Base-by-base conservation (phyloP, 148 eudicot genomes). In the Heliosperma pusillum region DNA sequence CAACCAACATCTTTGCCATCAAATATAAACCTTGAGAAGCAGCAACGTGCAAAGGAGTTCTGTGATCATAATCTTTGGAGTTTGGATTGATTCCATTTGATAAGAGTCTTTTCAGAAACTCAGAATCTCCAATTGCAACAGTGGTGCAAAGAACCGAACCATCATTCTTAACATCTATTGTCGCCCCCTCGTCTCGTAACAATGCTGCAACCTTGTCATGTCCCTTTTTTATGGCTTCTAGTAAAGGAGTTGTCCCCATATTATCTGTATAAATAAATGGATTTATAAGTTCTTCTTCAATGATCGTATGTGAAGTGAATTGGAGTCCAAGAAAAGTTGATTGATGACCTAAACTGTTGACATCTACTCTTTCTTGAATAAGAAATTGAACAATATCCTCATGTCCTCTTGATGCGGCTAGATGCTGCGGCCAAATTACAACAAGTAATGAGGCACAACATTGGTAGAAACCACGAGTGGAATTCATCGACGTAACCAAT, bases 21-120 rank as follows among this genome's bases (percentile, higher is more conserved):
- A 86, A 42, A 84, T 80, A 85, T 25, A 88, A 73, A 70, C 98
- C 98, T 44, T 91, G 88, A 68, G 93, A 91, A 52, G 87, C 77
- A 45, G 98, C 96, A 56, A 90, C 78, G 79, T 94, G 97, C 53
- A 94, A 91, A 56, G 98, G 89, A 72, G 97, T 86, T 78, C 98
- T 85, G 4, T 79, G 89, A 80, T 91, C 97, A 77, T 88, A 93
- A 76, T 91, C 90, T 77, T 78, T 78, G n/a, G 85, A 77, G 75
- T 94, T 91, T 44, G 98, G 96, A 77, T 94, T 86, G 53, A 91
- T 69, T 2, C 98, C 98, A 60, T 86, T 76, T 36, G 88, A 75
- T 33, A 94, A 66, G 26, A 90, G 56, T 83, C 93, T 83, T 77
- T 78, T 83, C 24, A 91, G 78, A 56, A 87, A 86, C 58, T 88